Percentiles rank a stretch among this genome's conserved stretches.
Conservation (phyloP, 768 basidiomycete species). For the Cystoderma amianthinum region DNA sequence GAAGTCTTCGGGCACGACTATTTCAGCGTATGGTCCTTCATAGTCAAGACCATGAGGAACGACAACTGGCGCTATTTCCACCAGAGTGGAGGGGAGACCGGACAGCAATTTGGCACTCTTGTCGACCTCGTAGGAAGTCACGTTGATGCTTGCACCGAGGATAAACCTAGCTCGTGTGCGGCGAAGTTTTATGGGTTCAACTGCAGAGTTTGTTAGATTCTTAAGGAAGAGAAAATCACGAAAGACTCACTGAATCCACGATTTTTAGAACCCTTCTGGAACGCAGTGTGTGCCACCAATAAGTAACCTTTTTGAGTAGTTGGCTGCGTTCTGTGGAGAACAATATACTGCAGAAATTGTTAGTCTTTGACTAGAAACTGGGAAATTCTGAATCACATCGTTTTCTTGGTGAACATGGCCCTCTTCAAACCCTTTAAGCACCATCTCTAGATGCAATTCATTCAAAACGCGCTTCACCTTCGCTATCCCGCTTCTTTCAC, state of each 20-base stretch:
- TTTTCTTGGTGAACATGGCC: slow-evolving; percentile 97
- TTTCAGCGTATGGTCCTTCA: slow-evolving; percentile 69
- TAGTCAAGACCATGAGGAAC: slow-evolving; percentile 57
- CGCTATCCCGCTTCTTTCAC: slow-evolving; percentile 49
- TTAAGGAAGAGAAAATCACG: not conserved
- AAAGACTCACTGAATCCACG: slow-evolving; percentile 66
- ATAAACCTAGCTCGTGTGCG: slow-evolving; percentile 78
- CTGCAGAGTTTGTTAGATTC: slow-evolving; percentile 29
- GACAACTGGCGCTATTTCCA: slow-evolving; percentile 52
- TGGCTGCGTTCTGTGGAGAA: slow-evolving; percentile 89
- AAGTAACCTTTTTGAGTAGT: slow-evolving; percentile 87
- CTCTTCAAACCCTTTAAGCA: slow-evolving; percentile 78
- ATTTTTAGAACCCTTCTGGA: slow-evolving; percentile 73
- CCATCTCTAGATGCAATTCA: slow-evolving; percentile 87
- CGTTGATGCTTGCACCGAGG: slow-evolving; percentile 67
- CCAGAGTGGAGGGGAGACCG: slow-evolving; percentile 67
- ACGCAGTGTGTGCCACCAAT: slow-evolving; percentile 88
- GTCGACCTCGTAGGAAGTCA: slow-evolving; percentile 51
- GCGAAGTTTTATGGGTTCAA: slow-evolving; percentile 77
- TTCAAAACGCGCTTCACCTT: slow-evolving; percentile 71
- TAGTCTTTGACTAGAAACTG: not conserved
- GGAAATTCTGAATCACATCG: slow-evolving; percentile 51
- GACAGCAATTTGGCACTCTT: slow-evolving; percentile 47
- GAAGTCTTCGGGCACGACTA: slow-evolving; percentile 81
- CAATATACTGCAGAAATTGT: slow-evolving; percentile 65